phyloP scores from a whole-genome alignment of 768 basidiomycete species.

The Terana coerulea region DNA sequence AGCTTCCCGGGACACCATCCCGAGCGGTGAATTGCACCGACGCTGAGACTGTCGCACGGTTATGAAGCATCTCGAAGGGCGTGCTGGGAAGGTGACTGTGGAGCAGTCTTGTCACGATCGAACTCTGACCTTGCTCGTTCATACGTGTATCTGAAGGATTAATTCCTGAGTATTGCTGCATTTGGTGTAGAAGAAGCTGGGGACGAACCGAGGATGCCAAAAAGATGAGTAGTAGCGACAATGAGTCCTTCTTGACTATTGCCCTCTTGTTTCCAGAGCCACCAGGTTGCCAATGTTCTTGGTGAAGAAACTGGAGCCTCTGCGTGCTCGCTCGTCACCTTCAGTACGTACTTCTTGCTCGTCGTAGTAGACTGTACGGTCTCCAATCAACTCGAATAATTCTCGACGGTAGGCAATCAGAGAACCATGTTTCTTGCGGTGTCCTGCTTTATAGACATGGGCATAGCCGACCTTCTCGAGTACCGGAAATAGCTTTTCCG shows the following conservation, averaged over 20 bases:
- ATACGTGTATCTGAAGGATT: slow-evolving; percentile 59
- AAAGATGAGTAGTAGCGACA: slow-evolving; percentile 91
- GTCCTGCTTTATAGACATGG: slow-evolving; percentile 64
- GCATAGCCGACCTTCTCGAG: slow-evolving; percentile 64
- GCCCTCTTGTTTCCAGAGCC: slow-evolving; percentile 48
- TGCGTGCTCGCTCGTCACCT: slow-evolving; percentile 24
- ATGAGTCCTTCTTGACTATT: slow-evolving; percentile 53
- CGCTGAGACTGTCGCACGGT: too few relatives aligned
- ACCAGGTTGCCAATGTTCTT: slow-evolving; percentile 80
- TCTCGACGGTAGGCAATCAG: slow-evolving; percentile 69
- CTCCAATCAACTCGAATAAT: slow-evolving; percentile 42
- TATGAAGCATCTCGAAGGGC: too few relatives aligned
- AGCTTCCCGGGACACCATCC: too few relatives aligned
- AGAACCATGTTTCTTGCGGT: slow-evolving; percentile 80
- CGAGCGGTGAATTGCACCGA: too few relatives aligned
- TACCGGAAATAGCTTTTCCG: slow-evolving; percentile 66
- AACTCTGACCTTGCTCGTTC: slow-evolving; percentile 85
- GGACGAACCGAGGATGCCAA: slow-evolving; percentile 83
- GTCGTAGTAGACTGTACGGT: slow-evolving; percentile 66
- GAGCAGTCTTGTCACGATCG: too few relatives aligned
- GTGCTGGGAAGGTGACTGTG: too few relatives aligned
- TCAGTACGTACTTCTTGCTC: slow-evolving; percentile 45
- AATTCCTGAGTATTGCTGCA: neutral
- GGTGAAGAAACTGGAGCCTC: slow-evolving; percentile 63
- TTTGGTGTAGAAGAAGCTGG: neutral